Percentiles rank a stretch among this genome's conserved stretches.
Conservation (phyloP, 306 rosid genomes). For the Crotalaria pallida region DNA sequence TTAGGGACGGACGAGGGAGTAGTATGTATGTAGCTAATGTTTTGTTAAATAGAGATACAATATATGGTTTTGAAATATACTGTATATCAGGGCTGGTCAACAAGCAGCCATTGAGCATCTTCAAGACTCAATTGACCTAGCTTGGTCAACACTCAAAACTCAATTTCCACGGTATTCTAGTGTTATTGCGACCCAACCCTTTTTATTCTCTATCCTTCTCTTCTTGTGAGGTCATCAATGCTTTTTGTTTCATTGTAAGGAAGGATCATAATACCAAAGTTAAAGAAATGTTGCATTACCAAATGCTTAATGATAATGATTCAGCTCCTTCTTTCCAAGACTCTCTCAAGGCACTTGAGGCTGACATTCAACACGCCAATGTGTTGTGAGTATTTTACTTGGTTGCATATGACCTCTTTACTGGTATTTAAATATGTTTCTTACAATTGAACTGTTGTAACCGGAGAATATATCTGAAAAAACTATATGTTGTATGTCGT, state of each 20-base stretch:
- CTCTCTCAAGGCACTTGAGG: constrained; percentile 62
- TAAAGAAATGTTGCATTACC: constrained; percentile 41
- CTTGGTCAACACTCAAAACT: constrained; percentile 21
- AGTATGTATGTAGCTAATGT: too few species aligned
- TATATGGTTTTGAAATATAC: too few species aligned
- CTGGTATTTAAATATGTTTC: background rate
- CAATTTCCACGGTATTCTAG: background rate
- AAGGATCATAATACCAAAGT: background rate
- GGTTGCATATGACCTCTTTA: background rate
- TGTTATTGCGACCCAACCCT: background rate
- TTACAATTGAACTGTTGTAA: background rate
- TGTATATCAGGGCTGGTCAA: background rate
- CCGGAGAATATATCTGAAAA: too few species aligned
- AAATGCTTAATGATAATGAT: constrained; percentile 44
- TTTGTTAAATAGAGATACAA: too few species aligned
- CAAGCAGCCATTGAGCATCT: constrained; percentile 12
- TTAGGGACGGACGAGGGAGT: too few species aligned
- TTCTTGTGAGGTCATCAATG: background rate
- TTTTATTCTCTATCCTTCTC: constrained; percentile 21
- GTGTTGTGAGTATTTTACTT: background rate
- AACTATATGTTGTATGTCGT: too few species aligned
- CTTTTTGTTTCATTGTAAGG: background rate
- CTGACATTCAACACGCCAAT: constrained; percentile 79
- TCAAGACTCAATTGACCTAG: constrained; percentile 25
- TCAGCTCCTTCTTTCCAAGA: constrained; percentile 50